A percentile compares a stretch with the other conserved stretches of the same genome.
Evolutionary conservation across 2,329 filamentous ascomycete species (phyloP).

Genomic region (Colletotrichum cuscutae): DNA sequence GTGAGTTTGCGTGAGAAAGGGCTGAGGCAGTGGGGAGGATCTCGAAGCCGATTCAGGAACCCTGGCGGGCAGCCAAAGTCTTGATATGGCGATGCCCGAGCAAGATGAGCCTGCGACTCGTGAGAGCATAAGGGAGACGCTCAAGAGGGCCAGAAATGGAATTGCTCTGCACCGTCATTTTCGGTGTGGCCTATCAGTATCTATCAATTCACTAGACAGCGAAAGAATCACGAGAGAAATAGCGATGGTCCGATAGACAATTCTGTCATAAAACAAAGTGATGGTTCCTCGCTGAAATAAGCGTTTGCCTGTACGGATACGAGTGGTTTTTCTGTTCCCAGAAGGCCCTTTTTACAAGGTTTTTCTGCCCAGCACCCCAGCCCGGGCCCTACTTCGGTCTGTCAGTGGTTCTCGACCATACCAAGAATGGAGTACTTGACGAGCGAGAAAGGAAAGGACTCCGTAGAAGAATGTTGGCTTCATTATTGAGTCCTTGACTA

Average conservation of each 20-base stretch:
- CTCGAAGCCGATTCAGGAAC: background rate
- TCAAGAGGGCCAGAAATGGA: background rate
- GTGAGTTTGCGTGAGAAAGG: background rate
- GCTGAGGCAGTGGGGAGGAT: background rate
- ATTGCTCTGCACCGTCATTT: background rate
- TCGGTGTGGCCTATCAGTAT: background rate
- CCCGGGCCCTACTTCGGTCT: background rate
- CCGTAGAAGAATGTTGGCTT: conserved; percentile 27
- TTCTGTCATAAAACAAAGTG: background rate
- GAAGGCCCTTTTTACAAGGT: background rate
- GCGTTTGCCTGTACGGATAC: background rate
- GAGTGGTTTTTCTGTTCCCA: background rate
- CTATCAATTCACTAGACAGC: background rate
- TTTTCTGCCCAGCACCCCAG: background rate
- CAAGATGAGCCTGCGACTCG: background rate
- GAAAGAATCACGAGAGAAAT: background rate
- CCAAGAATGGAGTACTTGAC: background rate
- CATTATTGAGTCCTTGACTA: background rate
- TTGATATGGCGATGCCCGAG: background rate
- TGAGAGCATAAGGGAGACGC: background rate
- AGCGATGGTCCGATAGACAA: background rate
- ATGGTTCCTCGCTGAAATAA: background rate
- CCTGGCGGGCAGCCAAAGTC: background rate
- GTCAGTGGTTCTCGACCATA: background rate
- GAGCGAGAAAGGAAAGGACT: conserved; percentile 15